These are phyloP conservation scores for Trypanosoma brucei DNA, from an alignment of 208 protist species.

Conservation along the genomic window DNA sequence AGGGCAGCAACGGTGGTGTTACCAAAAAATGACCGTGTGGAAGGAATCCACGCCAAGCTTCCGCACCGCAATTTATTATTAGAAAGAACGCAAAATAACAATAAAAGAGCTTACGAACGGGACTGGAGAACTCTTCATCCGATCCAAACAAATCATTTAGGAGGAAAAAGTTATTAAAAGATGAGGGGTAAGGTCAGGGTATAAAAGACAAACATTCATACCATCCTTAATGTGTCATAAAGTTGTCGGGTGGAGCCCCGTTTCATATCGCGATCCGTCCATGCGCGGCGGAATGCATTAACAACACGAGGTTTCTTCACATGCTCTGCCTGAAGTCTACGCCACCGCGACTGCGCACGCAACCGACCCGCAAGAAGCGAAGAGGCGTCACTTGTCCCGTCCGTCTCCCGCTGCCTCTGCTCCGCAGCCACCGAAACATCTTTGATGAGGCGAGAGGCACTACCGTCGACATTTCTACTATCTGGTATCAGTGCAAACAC, in stretches of 20 bases:
- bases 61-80: too few relatives aligned
- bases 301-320: constrained; percentile 40
- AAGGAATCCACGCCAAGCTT: too few relatives aligned
- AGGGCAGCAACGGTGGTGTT: neutral
- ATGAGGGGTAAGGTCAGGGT: too few relatives aligned
- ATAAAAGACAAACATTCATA: too few relatives aligned
- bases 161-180: too few relatives aligned
- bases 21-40: neutral
- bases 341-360: constrained; percentile 54
- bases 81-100: too few relatives aligned
- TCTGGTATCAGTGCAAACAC: constrained; percentile 28
- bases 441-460: constrained; percentile 23
- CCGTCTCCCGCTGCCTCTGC: constrained; percentile 34
- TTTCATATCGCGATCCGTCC: constrained; percentile 28
- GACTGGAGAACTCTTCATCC: too few relatives aligned
- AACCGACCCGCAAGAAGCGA: constrained; percentile 36
- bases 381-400: constrained; percentile 31
- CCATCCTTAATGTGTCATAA: too few relatives aligned
- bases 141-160: too few relatives aligned
- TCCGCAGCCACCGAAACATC: constrained; percentile 48
- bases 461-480: constrained; percentile 32
- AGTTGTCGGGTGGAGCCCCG: neutral
- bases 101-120: too few relatives aligned
- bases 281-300: constrained; percentile 60
- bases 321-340: constrained; percentile 47